A percentile compares a stretch with the other conserved stretches of the same genome.
These are phyloP conservation scores for Rhizophagus sp. DNA, from an alignment of 192 early-diverging fungal species.

Conservation along the genomic window DNA sequence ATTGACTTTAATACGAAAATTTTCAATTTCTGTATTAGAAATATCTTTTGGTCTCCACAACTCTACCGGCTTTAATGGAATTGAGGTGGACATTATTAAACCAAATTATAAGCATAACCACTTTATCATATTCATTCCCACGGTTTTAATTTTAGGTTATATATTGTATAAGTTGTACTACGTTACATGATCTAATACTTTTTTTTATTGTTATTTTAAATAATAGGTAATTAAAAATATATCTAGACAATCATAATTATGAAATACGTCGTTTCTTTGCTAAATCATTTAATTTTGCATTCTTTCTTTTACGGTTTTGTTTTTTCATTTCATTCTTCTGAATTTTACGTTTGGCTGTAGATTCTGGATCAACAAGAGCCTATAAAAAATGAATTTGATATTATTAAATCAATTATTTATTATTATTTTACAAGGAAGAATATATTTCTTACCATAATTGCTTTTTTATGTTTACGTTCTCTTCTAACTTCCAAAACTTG, in stretches of 20 bases:
- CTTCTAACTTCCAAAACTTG: constrained; percentile 61
- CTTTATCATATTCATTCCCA: too few relatives aligned
- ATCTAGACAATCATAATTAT: not conserved
- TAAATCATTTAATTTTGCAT: constrained; percentile 54
- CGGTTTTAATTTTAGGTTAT: too few relatives aligned
- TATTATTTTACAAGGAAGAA: not conserved
- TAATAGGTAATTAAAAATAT: too few relatives aligned
- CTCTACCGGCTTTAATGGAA: constrained; percentile 35
- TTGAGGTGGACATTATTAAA: not conserved
- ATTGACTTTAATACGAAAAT: constrained; percentile 77
- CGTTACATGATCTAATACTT: too few relatives aligned
- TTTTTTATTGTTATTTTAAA: too few relatives aligned
- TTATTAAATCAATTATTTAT: not conserved
- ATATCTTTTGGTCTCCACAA: constrained; percentile 68
- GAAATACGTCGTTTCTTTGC: constrained; percentile 43
- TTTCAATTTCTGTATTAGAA: constrained; percentile 62
- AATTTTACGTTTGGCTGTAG: constrained; percentile 65
- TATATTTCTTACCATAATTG: constrained; percentile 49
- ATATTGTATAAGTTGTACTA: too few relatives aligned
- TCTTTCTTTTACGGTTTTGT: constrained; percentile 65
- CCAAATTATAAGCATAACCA: too few relatives aligned
- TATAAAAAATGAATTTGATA: constrained; percentile 25
- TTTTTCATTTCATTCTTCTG: constrained; percentile 76
- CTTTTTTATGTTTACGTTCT: constrained; percentile 63
- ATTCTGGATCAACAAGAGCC: constrained; percentile 75